phyloP scores from a whole-genome alignment of 2,329 filamentous ascomycete genomes.

The Phialophora expanda region DNA sequence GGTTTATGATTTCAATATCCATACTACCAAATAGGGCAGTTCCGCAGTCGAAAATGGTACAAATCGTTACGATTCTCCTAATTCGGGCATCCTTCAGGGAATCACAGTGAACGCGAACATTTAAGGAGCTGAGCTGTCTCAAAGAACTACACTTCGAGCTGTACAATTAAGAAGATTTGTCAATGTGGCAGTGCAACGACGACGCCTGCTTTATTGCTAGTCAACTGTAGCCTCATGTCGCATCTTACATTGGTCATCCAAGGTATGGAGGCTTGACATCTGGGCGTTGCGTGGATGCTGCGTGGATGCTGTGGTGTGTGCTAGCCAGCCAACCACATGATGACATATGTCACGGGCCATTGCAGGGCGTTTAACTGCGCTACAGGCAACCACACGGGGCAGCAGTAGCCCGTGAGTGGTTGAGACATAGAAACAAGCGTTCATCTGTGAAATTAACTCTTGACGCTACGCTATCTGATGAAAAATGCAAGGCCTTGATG shows the following conservation, averaged over 20 bases:
- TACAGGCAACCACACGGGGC: constrained; percentile 2
- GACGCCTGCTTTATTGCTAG: constrained; percentile 1
- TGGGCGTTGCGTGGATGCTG: constrained; percentile 1
- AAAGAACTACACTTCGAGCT: constrained; percentile 1
- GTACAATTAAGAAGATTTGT: constrained; percentile 1
- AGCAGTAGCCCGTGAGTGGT: neutral
- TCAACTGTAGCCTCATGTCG: constrained; percentile 1
- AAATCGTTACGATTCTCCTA: constrained; percentile 4
- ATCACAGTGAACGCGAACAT: constrained; percentile 1
- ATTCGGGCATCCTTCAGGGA: constrained; percentile 1
- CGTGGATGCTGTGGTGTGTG: too few species aligned
- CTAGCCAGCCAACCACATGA: neutral
- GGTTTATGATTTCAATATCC: constrained; percentile 3
- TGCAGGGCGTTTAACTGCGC: neutral
- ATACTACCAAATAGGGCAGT: constrained; percentile 2
- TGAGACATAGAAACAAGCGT: constrained; percentile 4
- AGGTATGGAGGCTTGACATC: constrained; percentile 3
- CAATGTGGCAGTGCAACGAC: neutral
- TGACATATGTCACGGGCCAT: constrained; percentile 1
- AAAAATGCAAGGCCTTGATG: constrained; percentile 4
- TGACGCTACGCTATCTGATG: neutral
- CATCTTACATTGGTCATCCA: neutral
- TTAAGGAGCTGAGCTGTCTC: neutral
- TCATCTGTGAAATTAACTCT: constrained; percentile 1
- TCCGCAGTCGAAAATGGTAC: constrained; percentile 1